phyloP scores from a whole-genome alignment of 352 stramenopile species.

The Thraustochytrium sp. region DNA sequence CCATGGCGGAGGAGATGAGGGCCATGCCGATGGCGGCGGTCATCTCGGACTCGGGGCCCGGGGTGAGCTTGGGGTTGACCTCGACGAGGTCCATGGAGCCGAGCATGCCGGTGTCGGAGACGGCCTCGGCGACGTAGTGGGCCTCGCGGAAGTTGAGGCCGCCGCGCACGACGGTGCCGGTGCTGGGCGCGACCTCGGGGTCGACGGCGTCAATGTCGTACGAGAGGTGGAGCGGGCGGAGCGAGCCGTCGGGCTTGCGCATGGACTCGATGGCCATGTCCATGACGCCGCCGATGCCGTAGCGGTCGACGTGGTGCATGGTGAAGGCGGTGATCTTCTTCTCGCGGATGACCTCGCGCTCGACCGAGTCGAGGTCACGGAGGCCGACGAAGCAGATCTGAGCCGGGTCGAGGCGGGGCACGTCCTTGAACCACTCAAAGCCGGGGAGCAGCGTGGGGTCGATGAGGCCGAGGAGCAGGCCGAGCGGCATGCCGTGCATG shows the following conservation, averaged over 20 bases:
- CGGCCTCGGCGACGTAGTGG: conserved; percentile 88
- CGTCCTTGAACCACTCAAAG: conserved; percentile 83
- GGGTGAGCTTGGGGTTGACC: conserved; percentile 77
- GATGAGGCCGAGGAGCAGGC: conserved; percentile 85
- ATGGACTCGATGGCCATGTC: conserved; percentile 91
- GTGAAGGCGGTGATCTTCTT: conserved; percentile 88
- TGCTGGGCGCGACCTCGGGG: conserved; percentile 85
- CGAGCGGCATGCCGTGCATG: conserved; percentile 96
- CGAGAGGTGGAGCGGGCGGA: conserved; percentile 85
- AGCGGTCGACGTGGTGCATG: conserved; percentile 93
- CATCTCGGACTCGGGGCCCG: conserved; percentile 58
- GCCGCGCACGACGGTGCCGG: conserved; percentile 85
- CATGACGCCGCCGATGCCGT: conserved; percentile 92
- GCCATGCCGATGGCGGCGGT: conserved; percentile 79
- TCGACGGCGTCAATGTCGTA: conserved; percentile 98
- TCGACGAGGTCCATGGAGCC: conserved; percentile 83
- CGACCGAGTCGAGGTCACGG: conserved; percentile 80
- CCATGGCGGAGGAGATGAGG: conserved; percentile 77
- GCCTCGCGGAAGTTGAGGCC: conserved; percentile 91
- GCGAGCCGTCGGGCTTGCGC: conserved; percentile 60
- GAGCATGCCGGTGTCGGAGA: conserved; percentile 69
- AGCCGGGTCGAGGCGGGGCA: conserved; percentile 57
- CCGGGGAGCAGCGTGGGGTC: conserved; percentile 78
- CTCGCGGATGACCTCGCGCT: conserved; percentile 79
- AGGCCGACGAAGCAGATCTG: conserved; percentile 92